These are phyloP conservation scores for Kwoniella mangroviensis DNA, from an alignment of 768 basidiomycete species.

Conservation along the genomic window DNA sequence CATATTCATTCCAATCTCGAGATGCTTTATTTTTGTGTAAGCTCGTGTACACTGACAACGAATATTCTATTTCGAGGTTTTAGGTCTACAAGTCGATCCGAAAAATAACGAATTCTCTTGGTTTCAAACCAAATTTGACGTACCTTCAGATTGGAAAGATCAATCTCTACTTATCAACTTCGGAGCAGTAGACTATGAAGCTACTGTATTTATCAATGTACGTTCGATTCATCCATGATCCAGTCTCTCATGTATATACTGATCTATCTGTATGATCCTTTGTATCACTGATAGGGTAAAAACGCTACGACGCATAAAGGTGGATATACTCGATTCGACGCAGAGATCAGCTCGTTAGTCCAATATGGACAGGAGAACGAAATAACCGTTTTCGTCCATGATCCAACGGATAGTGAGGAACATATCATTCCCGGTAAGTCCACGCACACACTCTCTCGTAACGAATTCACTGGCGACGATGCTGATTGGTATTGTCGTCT, in stretches of 20 bases:
- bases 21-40: too few relatives aligned
- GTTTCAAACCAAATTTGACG: constrained; percentile 33
- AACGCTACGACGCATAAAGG: constrained; percentile 33
- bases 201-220: constrained; percentile 39
- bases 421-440: constrained; percentile 25
- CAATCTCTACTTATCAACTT: constrained; percentile 33
- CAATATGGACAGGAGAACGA: constrained; percentile 25
- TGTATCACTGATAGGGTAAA: constrained; percentile 14
- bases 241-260: neutral
- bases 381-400: constrained; percentile 35
- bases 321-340: constrained; percentile 32
- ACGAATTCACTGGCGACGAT: neutral
- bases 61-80: neutral
- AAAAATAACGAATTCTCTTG: constrained; percentile 26
- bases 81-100: constrained; percentile 6
- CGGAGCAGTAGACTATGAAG: constrained; percentile 38
- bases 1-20: too few relatives aligned
- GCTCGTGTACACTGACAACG: too few relatives aligned
- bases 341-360: constrained; percentile 25
- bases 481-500: constrained; percentile 1
- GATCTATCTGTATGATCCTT: neutral
- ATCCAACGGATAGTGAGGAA: constrained; percentile 29
- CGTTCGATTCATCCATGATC: neutral
- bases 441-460: neutral
- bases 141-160: constrained; percentile 31